phyloP scores from a whole-genome alignment of 116 monocot species.

The Trichopus zeylanicus region DNA sequence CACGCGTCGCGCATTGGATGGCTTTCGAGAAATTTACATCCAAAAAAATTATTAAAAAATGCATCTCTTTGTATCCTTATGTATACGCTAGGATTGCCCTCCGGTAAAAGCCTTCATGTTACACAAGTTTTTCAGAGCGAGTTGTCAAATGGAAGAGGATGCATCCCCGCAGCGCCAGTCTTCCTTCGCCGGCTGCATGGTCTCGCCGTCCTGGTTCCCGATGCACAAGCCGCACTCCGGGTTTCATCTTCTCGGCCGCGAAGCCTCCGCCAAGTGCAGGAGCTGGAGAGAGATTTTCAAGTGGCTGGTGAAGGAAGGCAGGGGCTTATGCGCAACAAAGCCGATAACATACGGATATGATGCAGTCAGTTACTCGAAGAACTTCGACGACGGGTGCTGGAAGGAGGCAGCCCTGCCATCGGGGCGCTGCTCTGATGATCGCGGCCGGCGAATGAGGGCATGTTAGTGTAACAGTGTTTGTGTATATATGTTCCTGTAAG shows the following conservation, averaged over 20 bases:
- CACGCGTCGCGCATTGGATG: too few relatives aligned
- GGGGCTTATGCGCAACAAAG: conserved; percentile 7
- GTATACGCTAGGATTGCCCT: too few relatives aligned
- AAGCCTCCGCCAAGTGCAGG: conserved; percentile 2
- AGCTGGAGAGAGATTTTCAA: conserved; percentile 17
- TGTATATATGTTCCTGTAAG: too few relatives aligned
- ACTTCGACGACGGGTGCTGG: conserved; percentile 33
- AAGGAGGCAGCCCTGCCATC: neutral
- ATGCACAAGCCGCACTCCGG: neutral
- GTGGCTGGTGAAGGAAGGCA: conserved; percentile 24
- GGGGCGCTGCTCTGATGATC: neutral
- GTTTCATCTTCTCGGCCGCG: conserved; percentile 16
- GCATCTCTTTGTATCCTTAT: too few relatives aligned
- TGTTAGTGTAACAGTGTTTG: neutral
- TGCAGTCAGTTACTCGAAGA: conserved; percentile 30
- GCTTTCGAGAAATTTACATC: too few relatives aligned
- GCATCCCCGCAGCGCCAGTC: neutral
- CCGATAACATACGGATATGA: conserved; percentile 25
- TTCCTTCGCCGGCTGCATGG: conserved; percentile 18
- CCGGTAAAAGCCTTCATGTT: too few relatives aligned
- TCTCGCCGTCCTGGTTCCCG: conserved; percentile 20
- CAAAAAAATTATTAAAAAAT: too few relatives aligned
- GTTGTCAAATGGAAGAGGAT: conserved; percentile 16
- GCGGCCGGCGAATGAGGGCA: neutral
- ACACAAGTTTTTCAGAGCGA: too few relatives aligned